phyloP scores from a whole-genome alignment of 2,329 filamentous ascomycete genomes.

The Claviceps maximensis region DNA sequence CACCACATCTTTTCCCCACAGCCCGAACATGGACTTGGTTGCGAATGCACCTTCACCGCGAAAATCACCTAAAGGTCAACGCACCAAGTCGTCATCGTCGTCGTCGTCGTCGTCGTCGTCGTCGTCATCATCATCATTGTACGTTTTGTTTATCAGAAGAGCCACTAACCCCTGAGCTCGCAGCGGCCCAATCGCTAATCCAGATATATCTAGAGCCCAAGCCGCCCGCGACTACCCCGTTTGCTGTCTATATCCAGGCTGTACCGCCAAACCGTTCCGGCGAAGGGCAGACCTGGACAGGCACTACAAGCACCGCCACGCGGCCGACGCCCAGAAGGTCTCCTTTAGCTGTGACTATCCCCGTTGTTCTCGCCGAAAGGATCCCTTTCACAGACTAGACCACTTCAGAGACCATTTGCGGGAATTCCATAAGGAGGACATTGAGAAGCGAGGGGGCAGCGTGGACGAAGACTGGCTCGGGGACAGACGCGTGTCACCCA shows the following conservation, averaged over 20 bases:
- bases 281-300: conserved; percentile 41
- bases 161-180: too few species aligned
- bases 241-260: conserved; percentile 27
- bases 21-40: conserved; percentile 9
- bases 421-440: conserved; percentile 41
- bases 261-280: conserved; percentile 32
- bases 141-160: background rate
- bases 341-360: conserved; percentile 39
- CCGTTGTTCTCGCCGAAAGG: conserved; percentile 29
- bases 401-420: conserved; percentile 45
- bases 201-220: conserved; percentile 4
- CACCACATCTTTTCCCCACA: conserved; percentile 7
- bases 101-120: background rate
- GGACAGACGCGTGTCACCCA: conserved; percentile 23
- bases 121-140: background rate
- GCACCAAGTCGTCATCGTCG: conserved; percentile 2
- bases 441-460: conserved; percentile 31
- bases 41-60: conserved; percentile 8
- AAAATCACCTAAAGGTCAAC: conserved; percentile 6
- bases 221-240: conserved; percentile 20
- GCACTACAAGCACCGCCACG: conserved; percentile 37
- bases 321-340: conserved; percentile 25
- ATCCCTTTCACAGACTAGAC: conserved; percentile 40
- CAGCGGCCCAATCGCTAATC: background rate
- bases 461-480: conserved; percentile 25